Base-by-base conservation (phyloP, 2,329 filamentous ascomycete genomes). In the Pleomassaria siparia region DNA sequence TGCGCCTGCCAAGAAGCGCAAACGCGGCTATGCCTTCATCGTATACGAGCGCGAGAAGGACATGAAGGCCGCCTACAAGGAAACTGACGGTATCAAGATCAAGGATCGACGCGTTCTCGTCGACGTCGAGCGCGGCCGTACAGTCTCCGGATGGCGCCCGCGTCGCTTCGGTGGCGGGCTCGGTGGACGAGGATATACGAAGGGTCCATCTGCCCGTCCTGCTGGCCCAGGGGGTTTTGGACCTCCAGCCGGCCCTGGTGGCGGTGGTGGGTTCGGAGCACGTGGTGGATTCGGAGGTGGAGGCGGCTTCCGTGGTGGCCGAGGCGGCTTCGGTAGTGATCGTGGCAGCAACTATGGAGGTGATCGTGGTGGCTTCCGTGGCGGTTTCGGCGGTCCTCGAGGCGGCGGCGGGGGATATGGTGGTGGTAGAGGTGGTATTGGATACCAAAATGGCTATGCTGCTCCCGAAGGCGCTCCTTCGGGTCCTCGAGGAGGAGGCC, bases 21-120 rank as follows among this genome's bases (percentile, higher is more conserved):
- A 95, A 66, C 82, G 87, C 64, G 94, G 94, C 53, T 99, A 99
- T 72, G 94, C 90, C 52, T 99, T 99, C 69, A 87, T 99, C 60
- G 89, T 97, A 45, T 99, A 92, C 69, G 92, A 97, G 74, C 87
- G 89, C 71, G 94, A 97, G 75, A 91, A 92, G 74, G 94, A 97
- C 71, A 96, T 97, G 91, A 95, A 95, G 90, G 94, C 91, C 80
- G 94, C 94, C 73, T 85, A 96, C 79, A 95, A 87, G 67, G 83
- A 86, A 66, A 85, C 82, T 57, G 91, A 97, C 80, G 89, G 89
- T 57, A 88, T 96, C 66, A 86, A 87, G 60, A 96, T 99, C 75
- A 95, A 91, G 70, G 91, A 95, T 68, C 85, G 92, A 66, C 85
- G 87, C 62, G 89, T 97, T 64, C 84, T 96, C 67, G 91, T 97